Evolutionary conservation across 257 asterid species (phyloP), one percentile per base, ranked within the genome.

Genomic region (Solanum appendiculatum): DNA sequence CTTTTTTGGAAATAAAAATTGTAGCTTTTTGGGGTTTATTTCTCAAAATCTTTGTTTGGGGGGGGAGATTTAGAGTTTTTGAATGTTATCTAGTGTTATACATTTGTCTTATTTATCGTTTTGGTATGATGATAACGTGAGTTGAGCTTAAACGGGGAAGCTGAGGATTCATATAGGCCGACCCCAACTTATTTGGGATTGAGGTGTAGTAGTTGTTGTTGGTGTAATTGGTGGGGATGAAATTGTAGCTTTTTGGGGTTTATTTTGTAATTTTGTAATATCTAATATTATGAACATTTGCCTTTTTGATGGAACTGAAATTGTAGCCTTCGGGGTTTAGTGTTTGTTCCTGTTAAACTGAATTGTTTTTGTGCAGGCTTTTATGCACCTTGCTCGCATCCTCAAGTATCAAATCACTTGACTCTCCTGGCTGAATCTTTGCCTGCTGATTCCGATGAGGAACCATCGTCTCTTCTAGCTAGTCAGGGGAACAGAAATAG

Each of bases 401-500:
- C 70, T 66, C 93, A 92, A 89, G 94, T 97, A 56, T 89, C 99
- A 33, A 94, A 91, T 89, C 98, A 87, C 90, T 90, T 97, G 84
- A 95, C 98, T 64, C 97, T 95, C 89, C 91, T 92, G 80, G 85
- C 97, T 27, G 99, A 95, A 88, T 97, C 99, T 11, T 92, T 97
- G 72, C 98, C 98, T 56, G 84, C 88, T 39, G 97, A 94, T 86
- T 90, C 88, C 42, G 85, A 86, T 80, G 95, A 92, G 82, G 90
- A 90, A 51, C 68, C 96, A 78, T 88, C 86, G 73, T 36, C 66
- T 48, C 77, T 86, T 29, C 86, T 68, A 72, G 58, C 85, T 68
- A 93, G 86, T 89, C 90, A 87, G 86, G 98, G 98, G 86, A 96
- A 94, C 91, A 92, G 99, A 93, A 97, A 95, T 68, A 93, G 93